Evolutionary conservation across 1,284 basidiomycete genomes (phyloP), one percentile per base, ranked within the genome.

Genomic region (Moesziomyces aphidis): DNA sequence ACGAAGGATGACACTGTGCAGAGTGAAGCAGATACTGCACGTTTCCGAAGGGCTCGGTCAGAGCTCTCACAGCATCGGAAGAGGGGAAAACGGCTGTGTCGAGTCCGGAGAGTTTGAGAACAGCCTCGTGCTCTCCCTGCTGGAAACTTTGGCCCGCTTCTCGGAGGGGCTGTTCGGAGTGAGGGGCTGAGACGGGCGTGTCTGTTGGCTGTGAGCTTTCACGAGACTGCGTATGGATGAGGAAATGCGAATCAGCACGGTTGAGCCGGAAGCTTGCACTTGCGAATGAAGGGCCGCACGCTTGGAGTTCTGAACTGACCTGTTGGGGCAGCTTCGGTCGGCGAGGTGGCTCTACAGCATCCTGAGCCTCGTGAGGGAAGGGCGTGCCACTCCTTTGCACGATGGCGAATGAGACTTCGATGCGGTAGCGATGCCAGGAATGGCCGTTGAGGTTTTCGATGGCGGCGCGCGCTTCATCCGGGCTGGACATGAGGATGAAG

Each of bases 341-440:
- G 22, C 21, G 23, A 21, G 15, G 26, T n/a, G 55, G 10, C 3
- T 62, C 59, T 13, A 48, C 31, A 19, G 42, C 4, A 5, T 58
- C 28, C 21, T n/a, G 19, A n/a, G 28, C 9, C 19, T 26, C 60
- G 36, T 76, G 64, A 15, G 75, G 68, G 47, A 82, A 78, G 13
- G 80, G 79, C 7, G 78, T 75, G 5, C 78, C 78, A 46, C 73
- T 76, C 36, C 83, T 79, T 58, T 84, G 83, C 2, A 84, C 80
- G 23, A 83, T 79, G 21, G 83, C 82, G 53, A 82, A 83, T 5
- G 82, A 83, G 19, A 83, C 82, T 46, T 83, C 83, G 60, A 84
- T 75, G 13, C 82, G 79, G 51, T 84, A 84, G 21, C 80, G 73
- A 50, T 77, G 70, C 83, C 83, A 84, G 19, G 70, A 60, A 48